Percentiles rank a stretch among this genome's conserved stretches.
Evolutionary conservation across 805 yeast genomes (phyloP).

Genomic region (Nakazawaea anatomiae): DNA sequence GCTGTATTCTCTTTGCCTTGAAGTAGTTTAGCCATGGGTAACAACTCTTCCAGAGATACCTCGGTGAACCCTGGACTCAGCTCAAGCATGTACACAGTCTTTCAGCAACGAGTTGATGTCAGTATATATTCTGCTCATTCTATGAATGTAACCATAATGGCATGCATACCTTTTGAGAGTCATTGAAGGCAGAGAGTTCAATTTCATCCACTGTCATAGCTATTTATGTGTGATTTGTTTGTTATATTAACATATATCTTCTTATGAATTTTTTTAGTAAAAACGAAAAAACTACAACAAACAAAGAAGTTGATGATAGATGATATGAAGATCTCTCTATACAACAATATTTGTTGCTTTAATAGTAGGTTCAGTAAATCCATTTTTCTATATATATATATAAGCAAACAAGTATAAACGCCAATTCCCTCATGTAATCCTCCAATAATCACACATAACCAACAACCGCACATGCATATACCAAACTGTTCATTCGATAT

Average conservation of each 20-base stretch:
- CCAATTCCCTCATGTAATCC: no score
- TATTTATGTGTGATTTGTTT: not conserved
- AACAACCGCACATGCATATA: not conserved
- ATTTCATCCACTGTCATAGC: constrained; percentile 2
- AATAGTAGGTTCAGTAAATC: no score
- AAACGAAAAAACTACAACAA: no score
- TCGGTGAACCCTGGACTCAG: not conserved
- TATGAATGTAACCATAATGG: no score
- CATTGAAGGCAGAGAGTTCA: not conserved
- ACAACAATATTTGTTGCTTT: no score
- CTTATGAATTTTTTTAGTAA: no score
- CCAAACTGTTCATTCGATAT: not conserved
- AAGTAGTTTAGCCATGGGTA: constrained; percentile 37
- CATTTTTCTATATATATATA: no score
- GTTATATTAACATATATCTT: not conserved
- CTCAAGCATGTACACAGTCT: constrained; percentile 11
- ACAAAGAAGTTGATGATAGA: no score
- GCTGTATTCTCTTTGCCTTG: constrained; percentile 37
- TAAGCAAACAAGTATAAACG: no score
- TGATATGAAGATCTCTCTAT: no score
- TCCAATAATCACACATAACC: not conserved
- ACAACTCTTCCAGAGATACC: constrained; percentile 15
- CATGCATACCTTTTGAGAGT: constrained; percentile 22
- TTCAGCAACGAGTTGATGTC: not conserved
- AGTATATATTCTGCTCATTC: not conserved